Conservation (phyloP, 306 rosid species). For the Potentilla sterilis region DNA sequence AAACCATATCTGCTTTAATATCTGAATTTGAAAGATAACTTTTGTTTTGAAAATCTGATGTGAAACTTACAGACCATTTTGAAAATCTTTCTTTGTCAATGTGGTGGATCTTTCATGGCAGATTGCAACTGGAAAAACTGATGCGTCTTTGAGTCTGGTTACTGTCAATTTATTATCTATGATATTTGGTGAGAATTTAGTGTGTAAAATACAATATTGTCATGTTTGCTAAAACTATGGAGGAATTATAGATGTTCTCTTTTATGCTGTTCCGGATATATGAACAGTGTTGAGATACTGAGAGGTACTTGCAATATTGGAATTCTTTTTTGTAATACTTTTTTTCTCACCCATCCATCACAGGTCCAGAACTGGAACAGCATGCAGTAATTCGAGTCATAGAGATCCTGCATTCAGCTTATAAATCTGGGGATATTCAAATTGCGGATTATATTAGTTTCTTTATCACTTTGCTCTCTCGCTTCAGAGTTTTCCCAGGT, state of each 20-base stretch:
- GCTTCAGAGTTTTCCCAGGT: constrained; percentile 64
- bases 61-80: neutral
- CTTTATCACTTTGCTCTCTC: constrained; percentile 58
- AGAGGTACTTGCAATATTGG: neutral
- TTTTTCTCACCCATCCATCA: constrained; percentile 21
- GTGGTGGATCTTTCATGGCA: neutral
- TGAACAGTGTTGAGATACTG: neutral
- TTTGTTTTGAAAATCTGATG: neutral
- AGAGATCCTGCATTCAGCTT: constrained; percentile 69
- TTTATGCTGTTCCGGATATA: neutral
- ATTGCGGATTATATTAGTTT: constrained; percentile 62
- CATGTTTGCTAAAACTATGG: neutral
- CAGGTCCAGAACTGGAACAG: constrained; percentile 77
- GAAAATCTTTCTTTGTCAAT: neutral
- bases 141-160: neutral
- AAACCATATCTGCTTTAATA: neutral
- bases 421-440: constrained; percentile 49
- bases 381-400: constrained; percentile 41
- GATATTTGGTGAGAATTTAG: neutral
- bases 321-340: neutral
- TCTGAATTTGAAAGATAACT: neutral
- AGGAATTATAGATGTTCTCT: neutral
- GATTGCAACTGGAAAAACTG: neutral
- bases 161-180: neutral
- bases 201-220: neutral